Evolutionary conservation across 176 grass and related monocot genomes (phyloP), one percentile per base, ranked within the genome.

Genomic region (Oryza meyeriana): DNA sequence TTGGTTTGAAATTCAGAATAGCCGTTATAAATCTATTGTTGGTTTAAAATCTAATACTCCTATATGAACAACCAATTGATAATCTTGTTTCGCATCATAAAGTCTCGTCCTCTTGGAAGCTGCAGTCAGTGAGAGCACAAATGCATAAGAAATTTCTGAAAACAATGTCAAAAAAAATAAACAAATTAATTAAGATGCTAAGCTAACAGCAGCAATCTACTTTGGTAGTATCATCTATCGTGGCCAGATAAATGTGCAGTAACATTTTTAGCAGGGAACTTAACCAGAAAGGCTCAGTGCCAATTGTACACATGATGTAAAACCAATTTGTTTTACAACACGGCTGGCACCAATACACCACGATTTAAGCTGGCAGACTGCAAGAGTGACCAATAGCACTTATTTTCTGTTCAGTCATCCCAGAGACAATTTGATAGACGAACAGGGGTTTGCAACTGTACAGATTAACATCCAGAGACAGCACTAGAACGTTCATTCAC

Each of bases 391-490:
- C 35, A 16, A 9, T 20, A 57, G 64, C 66, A 82, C 34, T 68
- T 67, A 75, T 40, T 66, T 6, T n/a, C 36, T 38, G 33, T 76
- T 25, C 13, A 68, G 12, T 57, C 47, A 78, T 38, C n/a, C 20
- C 29, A 48, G 45, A 40, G 30, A 70, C 11, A 74, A 3, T 42
- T 66, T 13, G 50, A 33, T 36, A 78, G 27, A 12, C 69, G 32
- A 69, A 74, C 24, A 40, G 69, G 31, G 31, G 74, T 48, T 79
- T 22, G 45, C 47, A 61, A 55, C 83, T 83, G 88, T 86, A 83
- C 74, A 90, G 13, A 73, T 66, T 72, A 78, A 81, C 58, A 72
- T 66, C 74, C 74, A 83, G 79, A 76, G 79, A 76, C 30, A 59
- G 42, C 64, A 76, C 78, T 62, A 77, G 12, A 28, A 12, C 24